Conservation (phyloP, 2,329 filamentous ascomycete genomes). For the Eurotiales sp. region DNA sequence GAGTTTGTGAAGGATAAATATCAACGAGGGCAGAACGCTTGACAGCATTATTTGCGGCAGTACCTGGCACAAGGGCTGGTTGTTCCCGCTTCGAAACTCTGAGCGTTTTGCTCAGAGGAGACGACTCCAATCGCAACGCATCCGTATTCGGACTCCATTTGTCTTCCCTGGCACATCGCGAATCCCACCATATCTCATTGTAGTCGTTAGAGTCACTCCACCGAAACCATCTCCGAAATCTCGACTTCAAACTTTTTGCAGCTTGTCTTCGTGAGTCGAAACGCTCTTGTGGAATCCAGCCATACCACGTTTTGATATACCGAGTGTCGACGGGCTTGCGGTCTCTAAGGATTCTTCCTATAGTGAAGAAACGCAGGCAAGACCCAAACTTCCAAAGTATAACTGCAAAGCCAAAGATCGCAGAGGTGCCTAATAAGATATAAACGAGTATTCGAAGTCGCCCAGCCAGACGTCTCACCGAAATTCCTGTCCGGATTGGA, state of each 20-base stretch:
- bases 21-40: background rate
- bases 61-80: background rate
- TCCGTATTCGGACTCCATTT: background rate
- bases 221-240: slow-evolving; percentile 24
- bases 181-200: slow-evolving; percentile 42
- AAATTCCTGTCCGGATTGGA: slow-evolving; percentile 14
- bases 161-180: slow-evolving; percentile 7
- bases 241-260: slow-evolving; percentile 19
- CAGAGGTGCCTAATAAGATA: slow-evolving; percentile 34
- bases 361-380: slow-evolving; percentile 34
- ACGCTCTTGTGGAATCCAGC: slow-evolving; percentile 34
- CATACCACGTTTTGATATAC: slow-evolving; percentile 41
- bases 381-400: slow-evolving; percentile 38
- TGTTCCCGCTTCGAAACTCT: background rate
- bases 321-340: slow-evolving; percentile 30
- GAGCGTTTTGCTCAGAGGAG: background rate
- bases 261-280: slow-evolving; percentile 28
- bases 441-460: slow-evolving; percentile 28
- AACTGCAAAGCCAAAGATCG: slow-evolving; percentile 36
- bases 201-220: slow-evolving; percentile 37
- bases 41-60: background rate
- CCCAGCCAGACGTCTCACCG: slow-evolving; percentile 21
- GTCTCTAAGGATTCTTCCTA: slow-evolving; percentile 28
- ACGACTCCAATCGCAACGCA: background rate
- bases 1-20: background rate